Evolutionary conservation across 1,139 yeast species (phyloP).

Genomic region (Pichia sp.): DNA sequence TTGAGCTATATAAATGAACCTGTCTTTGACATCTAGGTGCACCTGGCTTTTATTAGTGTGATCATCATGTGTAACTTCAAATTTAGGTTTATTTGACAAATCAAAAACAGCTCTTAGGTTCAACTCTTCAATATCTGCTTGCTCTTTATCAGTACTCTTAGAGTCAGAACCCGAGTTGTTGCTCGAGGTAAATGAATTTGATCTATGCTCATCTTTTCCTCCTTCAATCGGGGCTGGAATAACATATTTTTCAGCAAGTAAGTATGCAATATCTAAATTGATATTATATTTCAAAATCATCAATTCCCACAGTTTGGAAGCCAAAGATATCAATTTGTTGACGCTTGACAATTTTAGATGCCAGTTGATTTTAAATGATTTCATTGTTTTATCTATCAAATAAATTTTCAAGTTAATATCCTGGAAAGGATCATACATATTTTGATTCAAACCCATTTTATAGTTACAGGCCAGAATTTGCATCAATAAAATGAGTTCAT

Average conservation of each 20-base stretch:
- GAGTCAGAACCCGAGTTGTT: conserved; percentile 15
- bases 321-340: conserved; percentile 15
- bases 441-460: conserved; percentile 27
- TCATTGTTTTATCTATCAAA: conserved; percentile 16
- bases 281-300: conserved; percentile 15
- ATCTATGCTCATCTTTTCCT: not conserved
- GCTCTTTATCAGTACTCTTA: not conserved
- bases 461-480: conserved; percentile 46
- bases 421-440: conserved; percentile 1
- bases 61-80: not conserved
- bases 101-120: not conserved
- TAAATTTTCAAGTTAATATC: conserved; percentile 19
- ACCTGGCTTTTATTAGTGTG: not conserved
- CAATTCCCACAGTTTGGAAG: conserved; percentile 18
- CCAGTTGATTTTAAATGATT: conserved; percentile 17
- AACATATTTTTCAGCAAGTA: conserved; percentile 9
- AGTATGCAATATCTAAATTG: conserved; percentile 15
- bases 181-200: not conserved
- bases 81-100: not conserved
- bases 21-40: conserved; percentile 1
- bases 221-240: conserved; percentile 11
- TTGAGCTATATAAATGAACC: conserved; percentile 4
- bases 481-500: conserved; percentile 46
- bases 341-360: conserved; percentile 17
- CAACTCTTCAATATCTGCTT: too few species aligned